These are phyloP conservation scores for Blastobotrys peoriensis DNA, from an alignment of 805 yeast genomes.

Conservation along the genomic window DNA sequence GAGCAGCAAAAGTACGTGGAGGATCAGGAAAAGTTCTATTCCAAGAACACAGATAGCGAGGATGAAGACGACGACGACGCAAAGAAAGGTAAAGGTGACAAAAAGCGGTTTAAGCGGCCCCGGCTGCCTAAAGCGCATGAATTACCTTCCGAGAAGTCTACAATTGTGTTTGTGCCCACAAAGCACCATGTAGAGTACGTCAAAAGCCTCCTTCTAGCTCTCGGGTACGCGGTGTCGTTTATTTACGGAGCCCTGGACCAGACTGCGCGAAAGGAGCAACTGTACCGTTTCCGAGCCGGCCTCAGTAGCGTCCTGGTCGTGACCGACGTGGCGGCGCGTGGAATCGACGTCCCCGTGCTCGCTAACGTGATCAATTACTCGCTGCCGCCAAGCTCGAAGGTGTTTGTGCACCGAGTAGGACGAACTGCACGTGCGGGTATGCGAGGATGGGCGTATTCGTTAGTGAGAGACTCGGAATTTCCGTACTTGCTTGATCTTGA, in stretches of 20 bases:
- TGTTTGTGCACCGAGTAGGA: conserved; percentile 95
- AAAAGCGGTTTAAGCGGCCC: conserved; percentile 29
- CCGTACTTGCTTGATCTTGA: conserved; percentile 90
- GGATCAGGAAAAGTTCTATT: conserved; percentile 24
- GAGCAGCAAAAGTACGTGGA: conserved; percentile 57
- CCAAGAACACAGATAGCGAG: conserved; percentile 44
- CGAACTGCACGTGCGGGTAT: conserved; percentile 99
- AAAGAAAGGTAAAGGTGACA: conserved; percentile 29
- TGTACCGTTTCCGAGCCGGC: conserved; percentile 79
- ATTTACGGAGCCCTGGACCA: conserved; percentile 95
- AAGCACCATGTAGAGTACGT: conserved; percentile 96
- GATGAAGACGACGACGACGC: conserved; percentile 40
- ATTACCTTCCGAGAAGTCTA: conserved; percentile 77
- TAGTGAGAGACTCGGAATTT: conserved; percentile 76
- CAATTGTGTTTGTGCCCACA: conserved; percentile 93
- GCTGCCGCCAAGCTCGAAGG: conserved; percentile 85
- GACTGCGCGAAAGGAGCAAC: conserved; percentile 84
- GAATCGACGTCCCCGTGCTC: conserved; percentile 94
- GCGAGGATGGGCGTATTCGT: conserved; percentile 94
- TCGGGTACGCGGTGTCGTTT: conserved; percentile 83
- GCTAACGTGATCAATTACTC: conserved; percentile 93
- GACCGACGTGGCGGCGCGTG: conserved; percentile 92
- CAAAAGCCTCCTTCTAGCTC: conserved; percentile 57
- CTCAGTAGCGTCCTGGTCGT: conserved; percentile 83
- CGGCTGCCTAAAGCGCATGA: conserved; percentile 74